Percentiles rank a stretch among this genome's conserved stretches.
Evolutionary conservation across 805 yeast genomes (phyloP).

Genomic region (Barnettozyma californica): DNA sequence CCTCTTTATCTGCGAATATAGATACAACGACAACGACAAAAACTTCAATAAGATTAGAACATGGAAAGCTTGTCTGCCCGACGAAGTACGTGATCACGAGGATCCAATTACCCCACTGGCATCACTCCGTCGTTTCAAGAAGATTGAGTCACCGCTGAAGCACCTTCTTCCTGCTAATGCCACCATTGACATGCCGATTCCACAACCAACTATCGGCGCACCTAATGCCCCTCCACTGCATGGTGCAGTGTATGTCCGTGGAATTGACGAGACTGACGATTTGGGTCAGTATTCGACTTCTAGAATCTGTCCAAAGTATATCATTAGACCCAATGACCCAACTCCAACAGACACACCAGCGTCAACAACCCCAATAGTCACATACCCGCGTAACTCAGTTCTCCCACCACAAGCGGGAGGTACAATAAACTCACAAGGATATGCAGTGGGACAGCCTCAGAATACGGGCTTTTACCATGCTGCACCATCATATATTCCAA

Average conservation of each 20-base stretch:
- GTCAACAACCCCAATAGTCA: constrained; percentile 1
- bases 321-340: constrained; percentile 39
- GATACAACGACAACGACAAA: constrained; percentile 88
- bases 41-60: constrained; percentile 92
- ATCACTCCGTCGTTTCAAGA: constrained; percentile 62
- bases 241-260: constrained; percentile 84
- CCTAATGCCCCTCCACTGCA: constrained; percentile 90
- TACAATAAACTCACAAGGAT: constrained; percentile 2
- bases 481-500: constrained; percentile 21
- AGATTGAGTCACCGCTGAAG: constrained; percentile 80
- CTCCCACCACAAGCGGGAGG: constrained; percentile 1
- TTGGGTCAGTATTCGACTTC: constrained; percentile 67
- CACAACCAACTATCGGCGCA: constrained; percentile 77
- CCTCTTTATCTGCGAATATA: constrained; percentile 87
- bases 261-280: constrained; percentile 74
- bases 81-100: constrained; percentile 81
- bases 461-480: constrained; percentile 22
- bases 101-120: constrained; percentile 74
- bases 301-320: constrained; percentile 38
- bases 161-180: constrained; percentile 74
- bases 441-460: constrained; percentile 1
- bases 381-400: constrained; percentile 11
- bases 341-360: constrained; percentile 22
- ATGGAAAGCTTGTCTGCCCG: constrained; percentile 98
- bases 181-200: constrained; percentile 64